phyloP scores from a whole-genome alignment of 2,329 filamentous ascomycete species.

The Aspergillus fructus region DNA sequence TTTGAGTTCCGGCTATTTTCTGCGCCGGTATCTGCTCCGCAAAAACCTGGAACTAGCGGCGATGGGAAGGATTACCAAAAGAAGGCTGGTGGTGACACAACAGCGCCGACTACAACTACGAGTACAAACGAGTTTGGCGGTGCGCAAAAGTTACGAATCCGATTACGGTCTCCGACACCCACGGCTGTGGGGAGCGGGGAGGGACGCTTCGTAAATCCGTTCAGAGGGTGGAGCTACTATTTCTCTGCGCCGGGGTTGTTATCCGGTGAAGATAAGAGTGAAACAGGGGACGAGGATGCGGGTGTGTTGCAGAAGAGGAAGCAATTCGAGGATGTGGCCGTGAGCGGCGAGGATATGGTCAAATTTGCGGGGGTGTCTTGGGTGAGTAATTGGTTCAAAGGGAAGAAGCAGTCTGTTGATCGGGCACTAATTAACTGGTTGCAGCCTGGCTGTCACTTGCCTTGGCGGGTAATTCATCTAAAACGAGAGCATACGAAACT shows the following conservation, averaged over 20 bases:
- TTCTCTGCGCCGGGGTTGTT: conserved; percentile 36
- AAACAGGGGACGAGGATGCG: conserved; percentile 19
- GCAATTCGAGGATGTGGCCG: conserved; percentile 38
- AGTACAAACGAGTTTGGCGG: neutral
- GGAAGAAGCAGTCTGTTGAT: neutral
- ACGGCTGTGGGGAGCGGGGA: conserved; percentile 25
- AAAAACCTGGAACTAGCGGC: neutral
- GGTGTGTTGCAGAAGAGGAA: conserved; percentile 20
- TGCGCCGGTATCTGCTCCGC: conserved; percentile 19
- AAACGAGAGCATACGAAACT: conserved; percentile 35
- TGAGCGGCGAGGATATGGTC: conserved; percentile 34
- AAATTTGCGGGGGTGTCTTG: conserved; percentile 31
- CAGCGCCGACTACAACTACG: neutral
- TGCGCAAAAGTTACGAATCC: conserved; percentile 39
- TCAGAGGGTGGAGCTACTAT: conserved; percentile 44
- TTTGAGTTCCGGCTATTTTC: conserved; percentile 46
- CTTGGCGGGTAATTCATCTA: conserved; percentile 42
- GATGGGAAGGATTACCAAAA: neutral
- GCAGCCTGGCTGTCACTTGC: conserved; percentile 42
- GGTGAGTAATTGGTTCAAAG: conserved; percentile 28
- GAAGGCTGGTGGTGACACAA: neutral
- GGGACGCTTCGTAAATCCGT: conserved; percentile 40
- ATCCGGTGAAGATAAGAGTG: conserved; percentile 14
- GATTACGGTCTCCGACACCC: conserved; percentile 41
- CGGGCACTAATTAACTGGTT: neutral